Evolutionary conservation across 23 red algal genomes (phyloP).

Genomic region (Gracilaria domingensis): DNA sequence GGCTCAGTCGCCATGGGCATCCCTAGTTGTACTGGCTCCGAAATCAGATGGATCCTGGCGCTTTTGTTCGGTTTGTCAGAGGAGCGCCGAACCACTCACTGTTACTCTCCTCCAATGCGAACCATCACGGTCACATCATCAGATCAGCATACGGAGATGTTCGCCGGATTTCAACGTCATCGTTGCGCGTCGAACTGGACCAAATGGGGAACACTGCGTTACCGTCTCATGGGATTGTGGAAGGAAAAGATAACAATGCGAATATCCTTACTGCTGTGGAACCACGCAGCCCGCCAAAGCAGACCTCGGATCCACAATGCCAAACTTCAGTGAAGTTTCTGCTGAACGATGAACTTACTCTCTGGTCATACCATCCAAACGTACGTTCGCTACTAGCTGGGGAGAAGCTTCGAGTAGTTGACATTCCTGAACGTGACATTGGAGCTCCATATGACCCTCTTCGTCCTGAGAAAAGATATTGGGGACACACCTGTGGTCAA

Average conservation of each 20-base stretch:
- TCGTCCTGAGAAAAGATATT: not conserved
- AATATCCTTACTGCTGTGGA: too few relatives aligned
- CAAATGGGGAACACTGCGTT: not conserved
- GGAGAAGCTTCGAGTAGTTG: not conserved
- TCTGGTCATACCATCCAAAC: too few relatives aligned
- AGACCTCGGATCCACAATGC: not conserved
- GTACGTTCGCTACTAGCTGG: not conserved
- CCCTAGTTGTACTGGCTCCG: too few relatives aligned
- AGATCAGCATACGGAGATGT: constrained; percentile 52
- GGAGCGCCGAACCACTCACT: too few relatives aligned
- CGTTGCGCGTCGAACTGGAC: constrained; percentile 10
- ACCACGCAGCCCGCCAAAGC: too few relatives aligned
- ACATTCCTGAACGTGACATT: not conserved
- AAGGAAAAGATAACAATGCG: too few relatives aligned
- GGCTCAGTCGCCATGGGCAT: too few relatives aligned
- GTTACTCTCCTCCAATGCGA: not conserved
- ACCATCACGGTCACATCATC: not conserved
- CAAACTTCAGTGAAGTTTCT: not conserved
- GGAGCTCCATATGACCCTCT: not conserved
- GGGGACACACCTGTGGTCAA: not conserved
- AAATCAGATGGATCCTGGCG: constrained; percentile 33
- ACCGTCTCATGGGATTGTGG: too few relatives aligned
- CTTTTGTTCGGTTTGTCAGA: constrained; percentile 15
- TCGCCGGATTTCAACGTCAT: constrained; percentile 12
- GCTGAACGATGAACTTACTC: too few relatives aligned